Conservation (phyloP, 2,329 filamentous ascomycete genomes). For the Verticillium albo-atrum region DNA sequence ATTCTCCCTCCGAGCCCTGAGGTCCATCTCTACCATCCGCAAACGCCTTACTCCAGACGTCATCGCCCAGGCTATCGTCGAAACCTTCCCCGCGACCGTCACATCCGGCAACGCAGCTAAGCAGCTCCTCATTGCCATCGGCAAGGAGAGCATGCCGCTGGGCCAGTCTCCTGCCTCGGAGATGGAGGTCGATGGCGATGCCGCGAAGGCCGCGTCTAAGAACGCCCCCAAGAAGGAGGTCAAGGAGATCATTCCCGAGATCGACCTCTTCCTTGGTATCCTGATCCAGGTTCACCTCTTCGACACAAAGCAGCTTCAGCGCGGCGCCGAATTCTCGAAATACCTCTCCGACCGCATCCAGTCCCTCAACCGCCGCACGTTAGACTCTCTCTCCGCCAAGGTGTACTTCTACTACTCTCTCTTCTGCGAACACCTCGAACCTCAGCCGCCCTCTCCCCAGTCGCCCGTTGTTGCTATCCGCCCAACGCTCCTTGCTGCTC, state of each 20-base stretch:
- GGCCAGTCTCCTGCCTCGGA: constrained; percentile 53
- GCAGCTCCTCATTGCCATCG: constrained; percentile 66
- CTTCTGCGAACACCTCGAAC: constrained; percentile 87
- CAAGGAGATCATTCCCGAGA: constrained; percentile 79
- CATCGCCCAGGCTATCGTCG: constrained; percentile 72
- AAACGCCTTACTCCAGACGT: constrained; percentile 84
- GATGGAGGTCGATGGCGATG: constrained; percentile 69
- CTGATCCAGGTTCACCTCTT: constrained; percentile 83
- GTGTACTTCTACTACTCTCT: constrained; percentile 98
- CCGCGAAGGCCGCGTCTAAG: constrained; percentile 42
- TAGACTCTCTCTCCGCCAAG: constrained; percentile 90
- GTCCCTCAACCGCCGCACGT: constrained; percentile 82
- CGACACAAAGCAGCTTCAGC: constrained; percentile 76
- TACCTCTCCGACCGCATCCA: constrained; percentile 82
- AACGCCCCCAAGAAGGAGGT: constrained; percentile 58
- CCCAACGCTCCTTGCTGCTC: constrained; percentile 77
- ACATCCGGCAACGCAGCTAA: constrained; percentile 62
- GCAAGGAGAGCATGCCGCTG: constrained; percentile 61
- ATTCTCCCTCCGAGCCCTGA: constrained; percentile 89
- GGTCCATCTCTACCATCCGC: constrained; percentile 92
- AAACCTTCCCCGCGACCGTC: constrained; percentile 65
- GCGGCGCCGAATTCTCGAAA: constrained; percentile 79
- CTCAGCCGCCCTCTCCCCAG: constrained; percentile 81
- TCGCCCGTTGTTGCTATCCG: constrained; percentile 85
- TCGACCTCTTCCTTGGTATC: constrained; percentile 85